These are phyloP conservation scores for Vaucheria bursata DNA, from an alignment of 352 stramenopile species.

Conservation along the genomic window DNA sequence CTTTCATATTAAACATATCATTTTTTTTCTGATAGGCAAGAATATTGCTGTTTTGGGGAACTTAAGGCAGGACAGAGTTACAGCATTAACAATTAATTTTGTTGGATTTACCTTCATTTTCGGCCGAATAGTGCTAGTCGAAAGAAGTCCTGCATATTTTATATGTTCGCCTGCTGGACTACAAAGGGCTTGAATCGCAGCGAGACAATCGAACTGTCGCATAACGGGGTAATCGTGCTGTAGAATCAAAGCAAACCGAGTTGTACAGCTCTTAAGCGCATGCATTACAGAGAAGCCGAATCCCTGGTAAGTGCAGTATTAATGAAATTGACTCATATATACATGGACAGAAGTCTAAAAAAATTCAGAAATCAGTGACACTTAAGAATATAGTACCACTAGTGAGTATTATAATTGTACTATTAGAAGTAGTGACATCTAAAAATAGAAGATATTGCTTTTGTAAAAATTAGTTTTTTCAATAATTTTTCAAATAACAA, in stretches of 20 bases:
- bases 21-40: background rate
- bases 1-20: too few species aligned
- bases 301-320: too few species aligned
- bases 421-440: too few species aligned
- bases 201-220: background rate
- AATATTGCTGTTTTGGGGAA: background rate
- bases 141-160: conserved; percentile 4
- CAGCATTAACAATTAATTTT: background rate
- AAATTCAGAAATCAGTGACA: too few species aligned
- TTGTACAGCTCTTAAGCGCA: background rate
- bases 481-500: too few species aligned
- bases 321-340: too few species aligned
- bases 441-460: too few species aligned
- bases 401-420: too few species aligned
- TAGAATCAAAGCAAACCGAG: background rate
- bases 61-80: background rate
- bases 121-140: background rate
- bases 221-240: conserved; percentile 9
- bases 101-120: background rate
- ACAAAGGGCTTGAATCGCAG: background rate
- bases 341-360: too few species aligned
- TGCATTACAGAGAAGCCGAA: background rate
- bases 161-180: background rate
- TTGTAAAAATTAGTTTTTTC: too few species aligned
- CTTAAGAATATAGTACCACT: too few species aligned